Conservation (phyloP, 2,329 filamentous ascomycete genomes). For the Alternaria longipes region DNA sequence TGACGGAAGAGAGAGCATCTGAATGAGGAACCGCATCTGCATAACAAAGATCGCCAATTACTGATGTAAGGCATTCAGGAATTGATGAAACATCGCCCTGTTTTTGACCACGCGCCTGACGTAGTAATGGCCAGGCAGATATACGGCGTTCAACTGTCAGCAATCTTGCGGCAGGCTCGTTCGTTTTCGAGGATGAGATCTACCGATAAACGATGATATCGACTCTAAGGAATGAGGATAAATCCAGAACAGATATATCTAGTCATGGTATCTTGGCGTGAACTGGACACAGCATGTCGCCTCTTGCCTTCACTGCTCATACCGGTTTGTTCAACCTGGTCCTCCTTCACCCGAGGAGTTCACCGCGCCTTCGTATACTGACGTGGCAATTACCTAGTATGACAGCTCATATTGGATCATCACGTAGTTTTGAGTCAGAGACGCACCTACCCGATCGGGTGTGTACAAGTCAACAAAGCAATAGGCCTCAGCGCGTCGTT, state of each 20-base stretch:
- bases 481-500: not conserved
- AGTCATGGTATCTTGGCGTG: too few relatives aligned
- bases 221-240: not conserved
- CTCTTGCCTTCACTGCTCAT: not conserved
- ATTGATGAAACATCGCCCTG: too few relatives aligned
- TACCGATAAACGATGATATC: not conserved
- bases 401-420: not conserved
- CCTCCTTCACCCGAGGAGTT: not conserved
- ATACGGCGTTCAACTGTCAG: too few relatives aligned
- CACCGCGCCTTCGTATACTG: not conserved
- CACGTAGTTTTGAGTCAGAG: not conserved
- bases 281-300: too few relatives aligned
- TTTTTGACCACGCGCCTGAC: too few relatives aligned
- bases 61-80: too few relatives aligned
- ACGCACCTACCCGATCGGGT: not conserved
- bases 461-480: not conserved
- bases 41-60: too few relatives aligned
- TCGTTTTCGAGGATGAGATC: not conserved
- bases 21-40: too few relatives aligned
- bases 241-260: not conserved
- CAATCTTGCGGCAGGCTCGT: too few relatives aligned
- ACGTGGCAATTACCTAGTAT: not conserved
- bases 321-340: not conserved
- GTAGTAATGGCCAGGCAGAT: too few relatives aligned
- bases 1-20: too few relatives aligned